phyloP scores from a whole-genome alignment of 805 yeast genomes.

The Saturnispora saitoi region DNA sequence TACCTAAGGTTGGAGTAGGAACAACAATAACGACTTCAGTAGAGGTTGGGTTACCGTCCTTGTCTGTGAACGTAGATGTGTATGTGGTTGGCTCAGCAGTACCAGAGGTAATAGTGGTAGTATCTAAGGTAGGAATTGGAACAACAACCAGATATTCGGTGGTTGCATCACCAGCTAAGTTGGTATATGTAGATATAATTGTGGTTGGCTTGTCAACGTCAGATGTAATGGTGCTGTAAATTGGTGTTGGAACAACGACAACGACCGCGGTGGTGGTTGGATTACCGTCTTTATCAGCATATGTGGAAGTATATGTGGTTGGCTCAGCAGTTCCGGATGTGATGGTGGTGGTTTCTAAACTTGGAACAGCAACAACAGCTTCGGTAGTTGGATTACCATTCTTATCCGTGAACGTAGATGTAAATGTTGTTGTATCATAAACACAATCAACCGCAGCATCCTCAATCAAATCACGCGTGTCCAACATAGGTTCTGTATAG shows the following conservation, averaged over 20 bases:
- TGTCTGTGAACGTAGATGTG: too few species aligned
- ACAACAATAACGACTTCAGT: too few species aligned
- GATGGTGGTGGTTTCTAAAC: neutral
- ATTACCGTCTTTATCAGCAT: neutral
- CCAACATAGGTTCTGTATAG: too few species aligned
- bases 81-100: too few species aligned
- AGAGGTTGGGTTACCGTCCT: too few species aligned
- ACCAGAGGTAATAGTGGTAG: neutral
- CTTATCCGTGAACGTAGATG: neutral
- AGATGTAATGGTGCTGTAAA: neutral
- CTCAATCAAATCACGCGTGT: too few species aligned
- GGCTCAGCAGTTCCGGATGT: too few species aligned
- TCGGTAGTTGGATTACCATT: neutral
- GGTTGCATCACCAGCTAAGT: neutral
- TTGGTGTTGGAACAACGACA: neutral
- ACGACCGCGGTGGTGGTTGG: neutral
- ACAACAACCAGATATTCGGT: neutral
- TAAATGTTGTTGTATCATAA: neutral
- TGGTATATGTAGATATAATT: neutral
- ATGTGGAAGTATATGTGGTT: neutral
- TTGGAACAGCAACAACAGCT: neutral
- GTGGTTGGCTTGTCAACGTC: neutral
- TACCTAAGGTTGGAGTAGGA: too few species aligned
- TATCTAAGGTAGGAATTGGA: neutral
- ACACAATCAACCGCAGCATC: too few species aligned